These are phyloP conservation scores for Pythium sp. DNA, from an alignment of 352 stramenopile species.

Conservation along the genomic window DNA sequence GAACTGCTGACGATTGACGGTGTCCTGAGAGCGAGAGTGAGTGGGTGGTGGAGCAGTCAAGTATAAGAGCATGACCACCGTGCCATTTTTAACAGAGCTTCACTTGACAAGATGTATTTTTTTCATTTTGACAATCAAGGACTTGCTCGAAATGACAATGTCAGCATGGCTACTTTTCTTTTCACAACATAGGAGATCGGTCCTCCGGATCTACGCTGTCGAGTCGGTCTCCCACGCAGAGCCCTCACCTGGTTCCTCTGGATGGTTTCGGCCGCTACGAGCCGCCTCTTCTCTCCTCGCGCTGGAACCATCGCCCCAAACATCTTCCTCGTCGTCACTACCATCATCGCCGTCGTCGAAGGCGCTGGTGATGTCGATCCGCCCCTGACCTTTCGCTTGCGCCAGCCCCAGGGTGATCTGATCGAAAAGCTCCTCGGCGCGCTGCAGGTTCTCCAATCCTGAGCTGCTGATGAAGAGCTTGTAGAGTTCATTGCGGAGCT, in stretches of 20 bases:
- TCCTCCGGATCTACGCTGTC: background rate
- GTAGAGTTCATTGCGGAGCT: slow-evolving; percentile 20
- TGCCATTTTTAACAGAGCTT: no score
- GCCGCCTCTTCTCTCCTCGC: background rate
- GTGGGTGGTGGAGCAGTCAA: background rate
- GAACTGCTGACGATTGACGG: background rate
- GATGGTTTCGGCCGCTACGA: background rate
- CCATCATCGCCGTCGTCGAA: slow-evolving; percentile 1
- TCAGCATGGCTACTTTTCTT: background rate
- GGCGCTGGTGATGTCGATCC: background rate
- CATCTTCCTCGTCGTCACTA: background rate
- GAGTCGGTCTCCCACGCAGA: slow-evolving; percentile 15
- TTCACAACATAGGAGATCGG: background rate
- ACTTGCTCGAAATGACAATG: background rate
- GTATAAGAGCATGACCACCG: no score
- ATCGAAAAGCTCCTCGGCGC: slow-evolving; percentile 14
- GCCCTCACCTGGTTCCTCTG: background rate
- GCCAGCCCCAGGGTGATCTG: background rate
- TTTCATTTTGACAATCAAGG: background rate
- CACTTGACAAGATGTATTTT: no score
- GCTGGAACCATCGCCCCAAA: background rate
- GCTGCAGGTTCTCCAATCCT: slow-evolving; percentile 7
- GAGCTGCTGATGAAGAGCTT: slow-evolving; percentile 13
- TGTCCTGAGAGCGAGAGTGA: background rate
- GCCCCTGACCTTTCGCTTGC: background rate